Evolutionary conservation across 192 early-diverging fungal species (phyloP), one percentile per base, ranked within the genome.

Genomic region (Backusella luteola): DNA sequence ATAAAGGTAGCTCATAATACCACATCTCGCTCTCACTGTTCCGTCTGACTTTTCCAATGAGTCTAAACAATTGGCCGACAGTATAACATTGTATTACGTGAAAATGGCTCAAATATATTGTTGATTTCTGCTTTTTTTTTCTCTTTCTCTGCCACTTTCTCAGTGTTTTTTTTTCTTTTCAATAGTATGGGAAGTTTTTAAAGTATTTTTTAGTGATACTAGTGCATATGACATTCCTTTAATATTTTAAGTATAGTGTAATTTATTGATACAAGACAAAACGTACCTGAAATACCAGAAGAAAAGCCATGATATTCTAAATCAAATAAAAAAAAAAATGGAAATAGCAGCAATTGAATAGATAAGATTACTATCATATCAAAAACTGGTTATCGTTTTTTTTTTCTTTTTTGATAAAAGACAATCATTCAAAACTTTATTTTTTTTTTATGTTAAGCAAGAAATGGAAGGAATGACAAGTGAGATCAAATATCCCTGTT

Each of bases 291-390:
- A 39, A 11, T 39, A 39, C 11, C 38, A 39, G 8, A 39, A 12
- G 32, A 39, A 39, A 39, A 39, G 38, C 7, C 11, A 11, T 11
- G 1, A 39, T 39, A 11, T 39, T 39, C 38, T 8, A 39, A 39
- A 49, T 49, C 3, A 19, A 49, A 19, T 19, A 49, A 17, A 14
- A n/a, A n/a, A 49, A 49, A n/a, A 53, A 53, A n/a, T 17, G 52
- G n/a, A 23, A 23, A 53, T 5, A 53, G 19, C 17, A 53, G n/a
- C 1, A 53, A 53, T 21, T 19, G 4, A n/a, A 53, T 53, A 53
- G 52, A 53, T 53, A 53, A 53, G 52, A 53, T 53, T 53, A 53
- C n/a, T 53, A 53, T 53, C 52, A n/a, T 53, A 23, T 53, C 52
- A 53, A 53, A 2, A 53, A 53, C 6, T 6, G n/a, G 0, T 21